Evolutionary conservation across 129 eudicot species (phyloP).

Genomic region (Arctium lappa): DNA sequence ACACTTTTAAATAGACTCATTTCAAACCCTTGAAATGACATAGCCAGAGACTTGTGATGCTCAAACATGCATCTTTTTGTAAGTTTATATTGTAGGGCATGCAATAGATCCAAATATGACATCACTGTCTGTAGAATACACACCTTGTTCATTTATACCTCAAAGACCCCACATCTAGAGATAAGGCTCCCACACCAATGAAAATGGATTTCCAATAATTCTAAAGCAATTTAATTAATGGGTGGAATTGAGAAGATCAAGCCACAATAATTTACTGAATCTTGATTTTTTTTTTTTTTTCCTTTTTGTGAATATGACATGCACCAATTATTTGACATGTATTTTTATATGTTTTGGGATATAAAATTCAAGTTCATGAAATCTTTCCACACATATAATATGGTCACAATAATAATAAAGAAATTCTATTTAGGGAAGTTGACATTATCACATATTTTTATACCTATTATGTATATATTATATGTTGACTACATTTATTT

Average conservation of each 20-base stretch:
- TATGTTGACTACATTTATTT: not conserved
- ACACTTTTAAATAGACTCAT: too few relatives aligned
- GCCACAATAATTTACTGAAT: not conserved
- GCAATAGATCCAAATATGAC: not conserved
- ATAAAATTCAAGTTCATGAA: not conserved
- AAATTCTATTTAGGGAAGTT: not conserved
- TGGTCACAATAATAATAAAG: not conserved
- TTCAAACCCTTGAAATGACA: not conserved
- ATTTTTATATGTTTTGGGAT: not conserved
- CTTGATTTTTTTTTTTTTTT: not conserved
- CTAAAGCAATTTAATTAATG: not conserved
- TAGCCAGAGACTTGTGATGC: not conserved
- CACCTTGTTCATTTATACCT: slow-evolving; percentile 5
- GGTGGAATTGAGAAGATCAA: not conserved
- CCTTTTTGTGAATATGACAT: not conserved
- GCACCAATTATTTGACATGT: not conserved
- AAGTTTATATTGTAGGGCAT: not conserved
- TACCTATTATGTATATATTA: not conserved
- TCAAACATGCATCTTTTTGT: not conserved
- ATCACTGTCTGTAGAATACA: not conserved
- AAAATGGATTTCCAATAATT: slow-evolving; percentile 14
- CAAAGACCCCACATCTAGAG: slow-evolving; percentile 16
- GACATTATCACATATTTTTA: not conserved
- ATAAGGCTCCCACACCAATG: slow-evolving; percentile 42
- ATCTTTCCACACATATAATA: not conserved